Evolutionary conservation across 129 eudicot species (phyloP), one percentile per base, ranked within the genome.

Genomic region (Arctium minus): DNA sequence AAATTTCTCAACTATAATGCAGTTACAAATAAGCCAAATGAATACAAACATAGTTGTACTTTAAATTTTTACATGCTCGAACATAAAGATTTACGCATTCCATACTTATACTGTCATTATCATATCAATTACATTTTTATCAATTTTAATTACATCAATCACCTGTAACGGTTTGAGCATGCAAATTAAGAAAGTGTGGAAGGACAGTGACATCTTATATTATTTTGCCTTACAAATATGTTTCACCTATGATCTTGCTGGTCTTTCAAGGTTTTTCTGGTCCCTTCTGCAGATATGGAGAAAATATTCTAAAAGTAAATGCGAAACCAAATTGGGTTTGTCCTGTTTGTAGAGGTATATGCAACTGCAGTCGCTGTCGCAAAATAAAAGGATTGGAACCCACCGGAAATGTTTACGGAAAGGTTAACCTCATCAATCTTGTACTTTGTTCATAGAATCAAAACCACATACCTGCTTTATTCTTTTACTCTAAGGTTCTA

Each of bases 331-430:
- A 85, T 53, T 93, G 95, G 97, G 76, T 68, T 75, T 93, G 95
- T 83, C 97, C 97, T 0, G 93, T 77, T 8, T 93, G 97, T 83
- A 89, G 97, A 60, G 97, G 88, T 65, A 91, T 90, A 86, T 92
- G 97, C 87, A 92, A 92, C 84, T 92, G 95, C 88, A 90, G 94
- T 86, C 89, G 92, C 31, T 92, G 97, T 85, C 87, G 94, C 79
- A 75, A 89, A 40, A 50, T 22, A n/a, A 92, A 90, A 67, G 93
- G 97, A 76, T 92, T 93, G 94, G 83, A 65, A 70, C 93, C 97
- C 12, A 87, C 91, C 18, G 94, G 90, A 82, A 75, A 83, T 62
- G 81, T 89, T 78, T 89, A 92, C 85, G 79, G 81, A 78, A 90
- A 92, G 93, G 94, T 92, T 76, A 69, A 71, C 11, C 48, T 83